These are phyloP conservation scores for Picea abies DNA, from an alignment of 83 land plant genomes.

Conservation along the genomic window DNA sequence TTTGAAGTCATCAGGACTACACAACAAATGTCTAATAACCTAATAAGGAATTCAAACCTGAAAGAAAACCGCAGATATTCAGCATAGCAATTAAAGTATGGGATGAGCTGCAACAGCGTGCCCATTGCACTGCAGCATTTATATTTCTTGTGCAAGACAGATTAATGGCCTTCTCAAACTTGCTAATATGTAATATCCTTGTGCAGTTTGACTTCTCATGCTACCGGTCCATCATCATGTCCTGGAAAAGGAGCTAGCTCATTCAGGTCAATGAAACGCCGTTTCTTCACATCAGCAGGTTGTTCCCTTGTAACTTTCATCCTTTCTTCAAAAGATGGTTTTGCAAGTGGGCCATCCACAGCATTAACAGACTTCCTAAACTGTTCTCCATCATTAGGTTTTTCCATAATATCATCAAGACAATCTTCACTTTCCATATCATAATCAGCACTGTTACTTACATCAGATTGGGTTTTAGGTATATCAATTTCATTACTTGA, in stretches of 20 bases:
- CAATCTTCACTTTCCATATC: conserved; percentile 42
- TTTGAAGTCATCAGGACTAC: conserved; percentile 10
- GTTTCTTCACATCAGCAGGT: conserved; percentile 27
- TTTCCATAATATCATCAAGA: conserved; percentile 24
- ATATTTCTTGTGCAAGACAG: not conserved
- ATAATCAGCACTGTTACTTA: conserved; percentile 36
- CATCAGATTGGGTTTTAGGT: conserved; percentile 39
- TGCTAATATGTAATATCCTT: not conserved
- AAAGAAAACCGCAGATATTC: not conserved
- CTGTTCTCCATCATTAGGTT: conserved; percentile 26
- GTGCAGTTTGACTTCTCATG: not conserved
- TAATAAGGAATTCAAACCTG: not conserved
- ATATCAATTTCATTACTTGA: conserved; percentile 18
- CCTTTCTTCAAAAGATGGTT: conserved; percentile 12
- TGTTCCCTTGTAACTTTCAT: conserved; percentile 20
- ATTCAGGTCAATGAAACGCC: conserved; percentile 70
- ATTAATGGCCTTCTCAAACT: not conserved
- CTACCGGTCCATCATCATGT: conserved; percentile 56
- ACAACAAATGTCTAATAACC: conserved; percentile 12
- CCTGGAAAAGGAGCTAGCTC: conserved; percentile 71
- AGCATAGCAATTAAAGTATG: not conserved
- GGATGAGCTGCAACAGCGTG: not conserved
- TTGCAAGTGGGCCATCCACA: conserved; percentile 8
- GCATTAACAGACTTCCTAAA: conserved; percentile 22
- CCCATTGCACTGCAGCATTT: not conserved